Conservation (phyloP, 345 rosid genomes). For the Turritis glabra region DNA sequence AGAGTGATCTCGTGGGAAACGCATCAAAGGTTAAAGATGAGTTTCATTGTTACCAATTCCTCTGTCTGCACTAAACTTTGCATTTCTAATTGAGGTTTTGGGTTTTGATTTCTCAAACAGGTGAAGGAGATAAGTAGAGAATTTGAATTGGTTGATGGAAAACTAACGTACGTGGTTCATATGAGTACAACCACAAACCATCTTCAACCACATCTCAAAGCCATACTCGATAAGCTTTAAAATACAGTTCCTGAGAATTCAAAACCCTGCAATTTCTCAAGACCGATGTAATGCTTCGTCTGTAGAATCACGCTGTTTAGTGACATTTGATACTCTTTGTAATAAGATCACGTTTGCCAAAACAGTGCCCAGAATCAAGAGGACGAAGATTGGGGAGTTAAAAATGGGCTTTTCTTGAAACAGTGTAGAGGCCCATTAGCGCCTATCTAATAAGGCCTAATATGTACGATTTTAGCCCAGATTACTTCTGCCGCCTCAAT, state of each 20-base stretch:
- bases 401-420: neutral
- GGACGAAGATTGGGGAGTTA: neutral
- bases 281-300: neutral
- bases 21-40: constrained; percentile 60
- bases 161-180: constrained; percentile 50
- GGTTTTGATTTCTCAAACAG: constrained; percentile 31
- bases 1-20: constrained; percentile 68
- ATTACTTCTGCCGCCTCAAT: neutral
- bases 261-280: neutral
- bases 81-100: neutral
- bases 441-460: neutral
- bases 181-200: constrained; percentile 54
- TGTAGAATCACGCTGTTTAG: neutral
- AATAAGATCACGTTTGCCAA: neutral
- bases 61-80: neutral
- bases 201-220: constrained; percentile 60
- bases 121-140: constrained; percentile 56
- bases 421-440: neutral
- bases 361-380: neutral
- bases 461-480: neutral
- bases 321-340: neutral
- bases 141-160: constrained; percentile 53
- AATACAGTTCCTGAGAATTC: neutral
- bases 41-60: neutral
- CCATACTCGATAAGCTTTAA: constrained; percentile 49